These are phyloP conservation scores for Leccinellum luteum DNA, from an alignment of 768 basidiomycete genomes.

Conservation along the genomic window DNA sequence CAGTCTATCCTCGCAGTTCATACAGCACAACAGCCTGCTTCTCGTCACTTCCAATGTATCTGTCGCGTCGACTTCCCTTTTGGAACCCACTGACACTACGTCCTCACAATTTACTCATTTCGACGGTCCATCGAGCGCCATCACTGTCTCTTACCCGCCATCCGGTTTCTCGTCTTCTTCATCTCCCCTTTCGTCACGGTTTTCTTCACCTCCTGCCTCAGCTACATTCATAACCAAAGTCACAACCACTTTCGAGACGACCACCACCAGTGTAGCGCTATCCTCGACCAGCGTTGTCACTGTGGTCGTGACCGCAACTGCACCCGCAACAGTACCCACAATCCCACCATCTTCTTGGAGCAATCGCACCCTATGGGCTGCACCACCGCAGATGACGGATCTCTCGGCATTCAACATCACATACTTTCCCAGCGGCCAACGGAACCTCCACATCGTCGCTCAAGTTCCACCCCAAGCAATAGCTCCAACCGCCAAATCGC, in stretches of 20 bases:
- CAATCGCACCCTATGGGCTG: conserved; percentile 42
- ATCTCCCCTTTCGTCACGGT: not conserved
- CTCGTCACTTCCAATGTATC: not conserved
- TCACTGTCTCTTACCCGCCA: not conserved
- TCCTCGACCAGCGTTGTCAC: conserved; percentile 8
- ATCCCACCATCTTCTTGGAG: conserved; percentile 11
- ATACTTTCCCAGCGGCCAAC: conserved; percentile 49
- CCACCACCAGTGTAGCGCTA: not conserved
- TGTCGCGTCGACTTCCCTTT: not conserved
- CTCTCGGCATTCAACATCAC: conserved; percentile 59
- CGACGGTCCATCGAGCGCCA: not conserved
- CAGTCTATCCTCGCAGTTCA: not conserved
- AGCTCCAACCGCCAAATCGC: conserved; percentile 15
- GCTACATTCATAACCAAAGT: conserved; percentile 11
- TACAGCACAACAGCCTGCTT: not conserved
- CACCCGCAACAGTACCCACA: not conserved
- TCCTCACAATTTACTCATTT: not conserved
- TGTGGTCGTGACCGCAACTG: conserved; percentile 5
- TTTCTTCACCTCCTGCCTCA: not conserved
- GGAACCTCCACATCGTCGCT: conserved; percentile 55
- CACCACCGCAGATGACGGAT: conserved; percentile 53
- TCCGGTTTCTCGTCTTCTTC: not conserved
- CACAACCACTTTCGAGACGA: conserved; percentile 9
- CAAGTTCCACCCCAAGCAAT: conserved; percentile 42
- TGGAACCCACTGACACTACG: not conserved